These are phyloP conservation scores for Aphanomyces cochlioides DNA, from an alignment of 352 stramenopile genomes.

Conservation along the genomic window DNA sequence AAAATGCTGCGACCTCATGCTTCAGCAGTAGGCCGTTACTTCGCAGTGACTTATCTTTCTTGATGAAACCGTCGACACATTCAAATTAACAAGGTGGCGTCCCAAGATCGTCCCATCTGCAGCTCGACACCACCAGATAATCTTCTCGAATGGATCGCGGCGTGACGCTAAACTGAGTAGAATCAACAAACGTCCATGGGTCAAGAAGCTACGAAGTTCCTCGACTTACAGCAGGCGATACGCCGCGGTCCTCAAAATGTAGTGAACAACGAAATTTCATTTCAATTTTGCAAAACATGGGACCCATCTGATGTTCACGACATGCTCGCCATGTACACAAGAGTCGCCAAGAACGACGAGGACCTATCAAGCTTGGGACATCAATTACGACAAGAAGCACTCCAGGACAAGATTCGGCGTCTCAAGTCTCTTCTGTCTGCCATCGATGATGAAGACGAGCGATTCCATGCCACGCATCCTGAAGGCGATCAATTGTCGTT, in stretches of 20 bases:
- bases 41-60: too few species aligned
- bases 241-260: slow-evolving; percentile 12
- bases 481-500: too few species aligned
- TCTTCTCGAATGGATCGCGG: too few species aligned
- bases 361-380: neutral
- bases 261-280: slow-evolving; percentile 16
- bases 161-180: neutral
- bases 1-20: too few species aligned
- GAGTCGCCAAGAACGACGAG: neutral
- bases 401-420: slow-evolving; percentile 4
- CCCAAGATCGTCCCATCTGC: too few species aligned
- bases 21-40: too few species aligned
- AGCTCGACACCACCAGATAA: too few species aligned
- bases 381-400: neutral
- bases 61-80: too few species aligned
- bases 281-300: slow-evolving; percentile 20
- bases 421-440: neutral
- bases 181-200: slow-evolving; percentile 15
- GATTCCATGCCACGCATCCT: too few species aligned
- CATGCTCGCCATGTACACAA: slow-evolving; percentile 12
- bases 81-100: too few species aligned
- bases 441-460: neutral
- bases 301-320: slow-evolving; percentile 4
- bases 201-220: slow-evolving; percentile 13
- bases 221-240: slow-evolving; percentile 5